These are phyloP conservation scores for Capillidium heterosporum DNA, from an alignment of 371 early-diverging fungal species.

Conservation along the genomic window DNA sequence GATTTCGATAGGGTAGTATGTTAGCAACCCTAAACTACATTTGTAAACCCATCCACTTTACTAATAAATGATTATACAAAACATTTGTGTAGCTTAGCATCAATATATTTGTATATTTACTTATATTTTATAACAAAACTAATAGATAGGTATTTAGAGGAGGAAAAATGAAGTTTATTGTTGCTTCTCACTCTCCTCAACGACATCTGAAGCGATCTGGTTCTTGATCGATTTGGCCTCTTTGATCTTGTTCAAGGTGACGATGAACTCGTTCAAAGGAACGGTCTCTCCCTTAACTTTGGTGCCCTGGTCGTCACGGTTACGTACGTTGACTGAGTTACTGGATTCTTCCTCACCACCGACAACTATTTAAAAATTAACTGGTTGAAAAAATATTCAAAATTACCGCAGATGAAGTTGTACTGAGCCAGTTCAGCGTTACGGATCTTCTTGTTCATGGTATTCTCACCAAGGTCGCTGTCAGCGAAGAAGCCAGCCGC, in stretches of 20 bases:
- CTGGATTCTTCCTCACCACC: conserved; percentile 81
- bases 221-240: conserved; percentile 27
- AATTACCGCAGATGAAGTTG: conserved; percentile 53
- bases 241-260: conserved; percentile 37
- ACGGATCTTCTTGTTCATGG: conserved; percentile 94
- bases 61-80: too few species aligned
- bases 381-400: not conserved
- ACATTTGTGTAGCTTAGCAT: too few species aligned
- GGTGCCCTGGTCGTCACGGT: conserved; percentile 64
- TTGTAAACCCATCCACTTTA: too few species aligned
- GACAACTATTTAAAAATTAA: conserved; percentile 47
- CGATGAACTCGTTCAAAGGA: conserved; percentile 40
- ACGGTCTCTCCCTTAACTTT: conserved; percentile 66
- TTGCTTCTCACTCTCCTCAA: too few species aligned
- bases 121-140: too few species aligned
- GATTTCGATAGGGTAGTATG: too few species aligned
- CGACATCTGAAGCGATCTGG: conserved; percentile 18
- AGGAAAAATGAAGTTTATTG: too few species aligned
- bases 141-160: too few species aligned
- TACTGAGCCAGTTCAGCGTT: conserved; percentile 77
- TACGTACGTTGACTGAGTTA: conserved; percentile 78
- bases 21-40: too few species aligned
- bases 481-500: conserved; percentile 57
- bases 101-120: too few species aligned
- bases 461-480: conserved; percentile 60